Percentiles rank a stretch among this genome's conserved stretches.
These are phyloP conservation scores for Stagonosporopsis chrysanthemi DNA, from an alignment of 2,329 filamentous ascomycete species.

Conservation along the genomic window DNA sequence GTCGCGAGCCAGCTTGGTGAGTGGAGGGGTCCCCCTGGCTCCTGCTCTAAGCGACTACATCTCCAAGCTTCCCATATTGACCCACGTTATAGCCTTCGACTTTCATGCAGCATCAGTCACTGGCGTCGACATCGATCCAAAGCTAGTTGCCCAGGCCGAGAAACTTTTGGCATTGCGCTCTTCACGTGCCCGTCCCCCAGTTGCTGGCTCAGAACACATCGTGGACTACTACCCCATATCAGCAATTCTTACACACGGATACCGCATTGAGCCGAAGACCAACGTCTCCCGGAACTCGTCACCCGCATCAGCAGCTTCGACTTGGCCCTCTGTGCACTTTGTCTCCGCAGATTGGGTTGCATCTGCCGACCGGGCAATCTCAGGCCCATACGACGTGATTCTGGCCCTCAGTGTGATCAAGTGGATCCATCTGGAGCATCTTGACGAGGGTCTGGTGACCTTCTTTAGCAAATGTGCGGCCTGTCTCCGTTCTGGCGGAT, in stretches of 20 bases:
- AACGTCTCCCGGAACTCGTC: slow-evolving; percentile 22
- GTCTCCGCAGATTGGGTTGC: slow-evolving; percentile 44
- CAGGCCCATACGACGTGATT: slow-evolving; percentile 46
- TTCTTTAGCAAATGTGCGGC: slow-evolving; percentile 46
- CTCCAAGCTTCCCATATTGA: slow-evolving; percentile 33
- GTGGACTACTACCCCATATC: slow-evolving; percentile 49
- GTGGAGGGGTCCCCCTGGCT: slow-evolving; percentile 35
- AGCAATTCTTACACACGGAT: slow-evolving; percentile 44
- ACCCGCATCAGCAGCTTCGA: slow-evolving; percentile 24
- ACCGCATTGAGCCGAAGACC: slow-evolving; percentile 36
- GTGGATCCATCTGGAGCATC: slow-evolving; percentile 50
- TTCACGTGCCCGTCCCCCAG: slow-evolving; percentile 44
- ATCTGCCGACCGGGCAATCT: slow-evolving; percentile 32
- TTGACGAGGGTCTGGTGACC: slow-evolving; percentile 40
- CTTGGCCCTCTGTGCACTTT: slow-evolving; percentile 42
- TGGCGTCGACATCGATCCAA: slow-evolving; percentile 51
- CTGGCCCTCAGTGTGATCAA: slow-evolving; percentile 51
- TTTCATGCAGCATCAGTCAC: slow-evolving; percentile 48
- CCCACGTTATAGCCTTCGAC: slow-evolving; percentile 43
- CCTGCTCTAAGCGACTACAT: slow-evolving; percentile 16
- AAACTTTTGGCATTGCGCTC: slow-evolving; percentile 47
- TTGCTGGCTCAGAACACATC: slow-evolving; percentile 18
- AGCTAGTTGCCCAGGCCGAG: slow-evolving; percentile 47
- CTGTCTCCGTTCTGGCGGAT: slow-evolving; percentile 39
- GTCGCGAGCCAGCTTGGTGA: slow-evolving; percentile 51